Percentiles rank a stretch among this genome's conserved stretches.
These are phyloP conservation scores for Acacia acuminata DNA, from an alignment of 306 rosid species.

Conservation along the genomic window DNA sequence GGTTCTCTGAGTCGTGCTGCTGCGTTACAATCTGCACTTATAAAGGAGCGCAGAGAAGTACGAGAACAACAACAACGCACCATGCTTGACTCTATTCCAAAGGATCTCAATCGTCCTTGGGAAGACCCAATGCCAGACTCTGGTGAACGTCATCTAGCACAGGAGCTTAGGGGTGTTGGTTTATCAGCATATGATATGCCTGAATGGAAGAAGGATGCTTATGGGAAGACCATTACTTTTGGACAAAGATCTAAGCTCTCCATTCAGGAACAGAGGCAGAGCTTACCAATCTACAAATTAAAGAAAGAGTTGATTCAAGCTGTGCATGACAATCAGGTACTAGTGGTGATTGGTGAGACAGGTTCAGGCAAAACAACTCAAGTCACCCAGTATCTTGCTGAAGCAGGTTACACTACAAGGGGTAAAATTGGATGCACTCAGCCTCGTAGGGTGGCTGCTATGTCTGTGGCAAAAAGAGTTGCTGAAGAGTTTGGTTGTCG, in stretches of 20 bases:
- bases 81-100: slow-evolving; percentile 90
- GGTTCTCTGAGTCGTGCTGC: slow-evolving; percentile 94
- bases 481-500: slow-evolving; percentile 92
- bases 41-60: slow-evolving; percentile 93
- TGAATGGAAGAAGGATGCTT: slow-evolving; percentile 93
- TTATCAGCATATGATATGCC: slow-evolving; percentile 92
- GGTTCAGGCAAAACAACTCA: slow-evolving; percentile 95
- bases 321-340: slow-evolving; percentile 76
- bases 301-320: slow-evolving; percentile 84
- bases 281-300: slow-evolving; percentile 79
- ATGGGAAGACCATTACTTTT: slow-evolving; percentile 79
- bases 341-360: slow-evolving; percentile 90
- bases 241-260: slow-evolving; percentile 94
- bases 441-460: slow-evolving; percentile 92
- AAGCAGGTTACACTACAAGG: slow-evolving; percentile 74
- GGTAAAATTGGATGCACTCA: slow-evolving; percentile 94
- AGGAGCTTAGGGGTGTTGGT: slow-evolving; percentile 90
- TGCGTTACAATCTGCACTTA: slow-evolving; percentile 90
- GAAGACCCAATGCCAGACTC: slow-evolving; percentile 94
- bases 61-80: slow-evolving; percentile 91
- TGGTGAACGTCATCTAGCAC: slow-evolving; percentile 93
- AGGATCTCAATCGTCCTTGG: slow-evolving; percentile 98
- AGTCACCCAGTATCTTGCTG: slow-evolving; percentile 90
- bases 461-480: slow-evolving; percentile 90
- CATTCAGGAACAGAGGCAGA: slow-evolving; percentile 79